Evolutionary conservation across 2,329 filamentous ascomycete genomes (phyloP).

Genomic region (Mycosphaerella arachidis): DNA sequence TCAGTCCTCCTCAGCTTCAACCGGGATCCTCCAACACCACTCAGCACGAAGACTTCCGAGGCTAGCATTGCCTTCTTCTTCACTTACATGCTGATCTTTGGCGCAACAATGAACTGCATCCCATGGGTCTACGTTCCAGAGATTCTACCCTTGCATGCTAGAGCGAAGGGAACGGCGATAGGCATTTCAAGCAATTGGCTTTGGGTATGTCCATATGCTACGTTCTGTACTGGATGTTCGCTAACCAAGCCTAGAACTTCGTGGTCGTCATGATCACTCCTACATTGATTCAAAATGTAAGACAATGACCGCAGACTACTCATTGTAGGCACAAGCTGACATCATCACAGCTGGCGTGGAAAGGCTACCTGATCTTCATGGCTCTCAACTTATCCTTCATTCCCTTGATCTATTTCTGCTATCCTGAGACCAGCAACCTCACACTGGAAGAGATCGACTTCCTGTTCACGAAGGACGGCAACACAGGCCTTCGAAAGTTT

Average conservation of each 20-base stretch:
- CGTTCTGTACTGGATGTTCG: slow-evolving; percentile 3
- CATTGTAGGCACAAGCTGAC: not conserved
- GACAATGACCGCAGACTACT: not conserved
- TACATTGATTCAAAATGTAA: slow-evolving; percentile 38
- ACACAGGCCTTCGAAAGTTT: slow-evolving; percentile 22
- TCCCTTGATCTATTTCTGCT: slow-evolving; percentile 46
- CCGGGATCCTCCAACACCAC: slow-evolving; percentile 23
- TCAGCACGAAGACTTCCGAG: slow-evolving; percentile 38
- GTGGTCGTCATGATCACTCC: slow-evolving; percentile 53
- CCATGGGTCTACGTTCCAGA: slow-evolving; percentile 51
- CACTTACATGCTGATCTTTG: slow-evolving; percentile 37
- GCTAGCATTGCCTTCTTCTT: slow-evolving; percentile 51
- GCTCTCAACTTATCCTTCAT: slow-evolving; percentile 45
- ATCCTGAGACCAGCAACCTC: slow-evolving; percentile 42
- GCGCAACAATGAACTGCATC: slow-evolving; percentile 45
- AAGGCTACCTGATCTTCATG: slow-evolving; percentile 52
- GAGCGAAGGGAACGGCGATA: slow-evolving; percentile 48
- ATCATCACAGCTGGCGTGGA: slow-evolving; percentile 43
- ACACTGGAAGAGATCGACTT: slow-evolving; percentile 44
- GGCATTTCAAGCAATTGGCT: slow-evolving; percentile 49
- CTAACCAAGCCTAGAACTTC: slow-evolving; percentile 38
- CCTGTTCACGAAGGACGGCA: slow-evolving; percentile 35
- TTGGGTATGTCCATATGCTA: slow-evolving; percentile 28
- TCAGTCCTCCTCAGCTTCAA: slow-evolving; percentile 44
- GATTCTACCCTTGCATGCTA: slow-evolving; percentile 48